phyloP scores from a whole-genome alignment of 2,329 filamentous ascomycete species.

The Zymoseptoria tritici region DNA sequence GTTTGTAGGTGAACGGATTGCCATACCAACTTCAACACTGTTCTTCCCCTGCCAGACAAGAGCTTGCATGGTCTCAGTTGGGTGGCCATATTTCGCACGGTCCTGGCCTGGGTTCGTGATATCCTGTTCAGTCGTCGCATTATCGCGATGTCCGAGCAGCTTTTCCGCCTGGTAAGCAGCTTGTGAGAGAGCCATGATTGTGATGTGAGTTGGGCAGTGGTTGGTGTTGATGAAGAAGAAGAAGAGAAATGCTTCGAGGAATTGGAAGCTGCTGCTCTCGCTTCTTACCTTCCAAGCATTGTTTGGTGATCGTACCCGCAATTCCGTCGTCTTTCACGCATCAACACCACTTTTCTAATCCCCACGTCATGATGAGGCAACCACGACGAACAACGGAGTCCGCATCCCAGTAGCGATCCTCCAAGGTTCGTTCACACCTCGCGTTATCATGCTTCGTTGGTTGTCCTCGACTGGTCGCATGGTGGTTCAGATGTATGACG shows the following conservation, averaged over 20 bases:
- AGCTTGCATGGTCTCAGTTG: conserved; percentile 62
- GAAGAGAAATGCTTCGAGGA: background rate
- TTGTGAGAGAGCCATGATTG: conserved; percentile 47
- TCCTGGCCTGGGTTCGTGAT: conserved; percentile 55
- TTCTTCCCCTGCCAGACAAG: conserved; percentile 79
- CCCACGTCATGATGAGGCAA: background rate
- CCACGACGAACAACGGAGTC: background rate
- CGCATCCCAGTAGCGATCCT: background rate
- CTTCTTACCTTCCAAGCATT: background rate
- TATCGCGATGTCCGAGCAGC: conserved; percentile 58
- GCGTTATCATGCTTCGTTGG: background rate
- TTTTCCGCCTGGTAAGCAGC: conserved; percentile 62
- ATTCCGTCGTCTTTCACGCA: background rate
- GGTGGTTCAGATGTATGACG: background rate
- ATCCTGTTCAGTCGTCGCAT: conserved; percentile 60
- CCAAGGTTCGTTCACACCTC: background rate
- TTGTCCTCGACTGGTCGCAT: background rate
- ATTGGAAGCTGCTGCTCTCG: background rate
- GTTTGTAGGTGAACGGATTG: background rate
- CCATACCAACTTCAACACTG: conserved; percentile 57
- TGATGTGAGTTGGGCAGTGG: background rate
- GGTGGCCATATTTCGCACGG: conserved; percentile 43
- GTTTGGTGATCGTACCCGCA: background rate
- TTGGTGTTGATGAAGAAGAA: background rate
- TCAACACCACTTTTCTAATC: background rate